Conservation (phyloP, 1,284 basidiomycete genomes). For the Rhodotorula sp. region DNA sequence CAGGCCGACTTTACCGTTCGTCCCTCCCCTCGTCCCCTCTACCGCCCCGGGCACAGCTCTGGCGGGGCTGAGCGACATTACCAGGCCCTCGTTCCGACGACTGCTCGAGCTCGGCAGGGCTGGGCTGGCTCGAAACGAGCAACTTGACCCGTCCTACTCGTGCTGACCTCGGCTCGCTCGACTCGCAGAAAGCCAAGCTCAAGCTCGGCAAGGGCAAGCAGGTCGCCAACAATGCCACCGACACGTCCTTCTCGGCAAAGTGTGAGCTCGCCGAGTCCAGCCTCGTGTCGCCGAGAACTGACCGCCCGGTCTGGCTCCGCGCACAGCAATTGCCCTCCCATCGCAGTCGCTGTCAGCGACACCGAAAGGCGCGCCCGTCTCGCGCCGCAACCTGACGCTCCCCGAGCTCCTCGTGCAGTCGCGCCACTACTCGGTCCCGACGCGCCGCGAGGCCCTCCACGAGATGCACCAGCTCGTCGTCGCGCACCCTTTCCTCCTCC, state of each 20-base stretch:
- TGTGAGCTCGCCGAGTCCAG: conserved; percentile 13
- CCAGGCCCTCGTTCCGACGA: too few species aligned
- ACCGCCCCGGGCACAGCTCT: neutral
- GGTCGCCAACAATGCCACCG: conserved; percentile 76
- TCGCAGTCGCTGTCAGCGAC: conserved; percentile 70
- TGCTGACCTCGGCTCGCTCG: neutral
- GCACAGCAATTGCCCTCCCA: conserved; percentile 81
- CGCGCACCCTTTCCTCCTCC: conserved; percentile 26
- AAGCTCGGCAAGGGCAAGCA: conserved; percentile 96
- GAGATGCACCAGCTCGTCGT: conserved; percentile 32
- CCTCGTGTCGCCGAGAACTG: too few species aligned
- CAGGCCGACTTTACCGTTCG: conserved; percentile 76
- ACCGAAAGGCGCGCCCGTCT: conserved; percentile 59
- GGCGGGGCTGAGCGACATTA: neutral
- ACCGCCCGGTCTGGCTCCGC: conserved; percentile 4
- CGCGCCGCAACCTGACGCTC: conserved; percentile 73
- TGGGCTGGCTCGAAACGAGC: too few species aligned
- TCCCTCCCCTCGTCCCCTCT: conserved; percentile 3
- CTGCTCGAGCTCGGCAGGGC: too few species aligned
- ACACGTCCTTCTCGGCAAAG: conserved; percentile 74
- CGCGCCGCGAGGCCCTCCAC: conserved; percentile 60
- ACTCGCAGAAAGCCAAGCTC: conserved; percentile 81
- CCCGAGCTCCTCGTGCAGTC: conserved; percentile 75
- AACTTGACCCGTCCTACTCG: neutral
- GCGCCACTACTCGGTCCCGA: conserved; percentile 77